Evolutionary conservation across 805 yeast species (phyloP), one percentile per base, ranked within the genome.

Genomic region (Ogataea kodamae): DNA sequence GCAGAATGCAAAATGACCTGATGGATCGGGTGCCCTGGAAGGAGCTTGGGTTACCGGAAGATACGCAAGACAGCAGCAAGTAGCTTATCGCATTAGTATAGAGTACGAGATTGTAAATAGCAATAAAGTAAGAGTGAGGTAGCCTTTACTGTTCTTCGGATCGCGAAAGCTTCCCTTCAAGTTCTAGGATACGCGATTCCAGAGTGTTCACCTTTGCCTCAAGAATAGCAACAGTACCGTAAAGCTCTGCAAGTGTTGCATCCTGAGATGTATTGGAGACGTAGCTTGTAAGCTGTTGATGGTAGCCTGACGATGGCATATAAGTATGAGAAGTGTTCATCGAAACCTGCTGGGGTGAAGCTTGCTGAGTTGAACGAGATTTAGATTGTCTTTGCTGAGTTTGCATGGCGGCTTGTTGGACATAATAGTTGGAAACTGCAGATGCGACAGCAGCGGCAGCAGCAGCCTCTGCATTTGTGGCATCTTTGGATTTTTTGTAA

Each of bases 1-100:
- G 98, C 55, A 68, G 98, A 43, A 92, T 90, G 97, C 86, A 86
- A 18, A 69, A 87, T 43, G 64, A 60, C 5, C 40, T 62, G 27
- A 62, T 62, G 67, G 67, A 62, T 21, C 50, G 40, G 27, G 61
- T 57, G 5, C 45, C 37, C 6, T 62, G 67, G 67, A 49, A 50
- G 17, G 64, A 61, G 23, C 49, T 62, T 21, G 67, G 67, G 9
- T 43, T 62, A 28, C 64, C 64, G 12, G 58, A 50, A 3, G 64
- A 59, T 40, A 33, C 33, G 17, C 34, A 36, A 10, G 13, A 29
- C 6, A 4, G 12, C 22, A 13, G 31, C 4, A 13, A 18, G 26
- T 15, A 18, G 36, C 13, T 19, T 14, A 9, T 28, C 26, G 22
- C 18, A 27, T n/a, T 14, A 14, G 18, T 13, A 16, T 18, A 26